Evolutionary conservation across 2,329 filamentous ascomycete genomes (phyloP).

Genomic region (Akanthomyces lecanii): DNA sequence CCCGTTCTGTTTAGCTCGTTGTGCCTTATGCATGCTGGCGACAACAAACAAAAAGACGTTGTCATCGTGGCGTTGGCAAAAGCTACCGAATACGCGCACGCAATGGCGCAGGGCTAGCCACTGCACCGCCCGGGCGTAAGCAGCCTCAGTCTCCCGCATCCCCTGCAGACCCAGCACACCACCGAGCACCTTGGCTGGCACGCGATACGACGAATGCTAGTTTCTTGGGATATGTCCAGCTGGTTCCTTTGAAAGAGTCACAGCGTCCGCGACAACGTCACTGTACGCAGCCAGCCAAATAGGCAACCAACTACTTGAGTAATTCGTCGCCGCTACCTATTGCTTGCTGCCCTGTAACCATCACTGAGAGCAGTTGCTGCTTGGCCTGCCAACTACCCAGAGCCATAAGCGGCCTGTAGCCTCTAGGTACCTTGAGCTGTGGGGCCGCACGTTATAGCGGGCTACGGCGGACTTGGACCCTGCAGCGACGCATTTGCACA

Average conservation of each 20-base stretch:
- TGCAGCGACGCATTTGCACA: background rate
- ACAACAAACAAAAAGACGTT: background rate
- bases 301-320: too few species aligned
- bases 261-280: too few species aligned
- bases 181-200: background rate
- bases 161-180: background rate
- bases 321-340: too few species aligned
- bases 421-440: too few species aligned
- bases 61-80: background rate
- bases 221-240: background rate
- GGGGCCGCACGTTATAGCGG: too few species aligned
- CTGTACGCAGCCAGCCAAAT: too few species aligned
- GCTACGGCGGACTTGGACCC: background rate
- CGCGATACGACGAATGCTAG: background rate
- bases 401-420: too few species aligned
- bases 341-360: too few species aligned
- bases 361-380: too few species aligned
- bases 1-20: too few species aligned
- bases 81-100: background rate
- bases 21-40: too few species aligned
- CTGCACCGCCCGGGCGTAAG: background rate
- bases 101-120: background rate
- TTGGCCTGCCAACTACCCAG: too few species aligned
- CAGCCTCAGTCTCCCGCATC: constrained; percentile 3
- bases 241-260: background rate